phyloP scores from a whole-genome alignment of 164 flowering plant species.

The Warburgia ugandensis region DNA sequence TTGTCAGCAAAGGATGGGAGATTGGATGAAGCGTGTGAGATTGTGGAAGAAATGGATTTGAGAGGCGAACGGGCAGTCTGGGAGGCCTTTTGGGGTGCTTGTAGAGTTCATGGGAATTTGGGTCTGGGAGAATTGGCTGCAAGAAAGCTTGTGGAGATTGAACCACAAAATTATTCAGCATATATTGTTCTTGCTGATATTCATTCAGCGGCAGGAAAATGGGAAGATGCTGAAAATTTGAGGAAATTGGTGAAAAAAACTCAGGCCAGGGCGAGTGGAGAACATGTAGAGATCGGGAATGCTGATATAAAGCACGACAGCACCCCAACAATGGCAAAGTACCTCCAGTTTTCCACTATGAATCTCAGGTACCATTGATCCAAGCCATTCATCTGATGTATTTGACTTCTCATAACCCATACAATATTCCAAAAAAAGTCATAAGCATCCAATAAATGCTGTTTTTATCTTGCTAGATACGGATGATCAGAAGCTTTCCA shows the following conservation, averaged over 20 bases:
- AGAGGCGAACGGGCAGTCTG: conserved; percentile 37
- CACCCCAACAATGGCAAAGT: too few relatives aligned
- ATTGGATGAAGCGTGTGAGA: conserved; percentile 33
- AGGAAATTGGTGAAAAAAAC: conserved; percentile 26
- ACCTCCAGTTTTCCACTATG: too few relatives aligned
- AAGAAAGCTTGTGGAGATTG: conserved; percentile 6
- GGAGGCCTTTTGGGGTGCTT: conserved; percentile 50
- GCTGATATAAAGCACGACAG: too few relatives aligned
- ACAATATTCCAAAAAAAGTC: too few relatives aligned
- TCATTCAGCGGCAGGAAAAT: conserved; percentile 35
- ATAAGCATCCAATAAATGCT: too few relatives aligned
- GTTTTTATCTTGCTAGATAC: too few relatives aligned
- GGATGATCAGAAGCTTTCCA: too few relatives aligned
- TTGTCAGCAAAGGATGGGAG: conserved; percentile 42
- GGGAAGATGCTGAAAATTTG: conserved; percentile 36
- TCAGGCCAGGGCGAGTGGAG: background rate
- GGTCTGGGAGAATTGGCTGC: too few relatives aligned
- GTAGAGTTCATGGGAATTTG: conserved; percentile 38
- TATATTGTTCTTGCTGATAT: conserved; percentile 33
- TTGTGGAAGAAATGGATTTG: conserved; percentile 32
- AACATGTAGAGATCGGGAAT: too few relatives aligned
- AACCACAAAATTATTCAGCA: conserved; percentile 29
- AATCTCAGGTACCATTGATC: too few relatives aligned
- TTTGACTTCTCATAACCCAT: too few relatives aligned
- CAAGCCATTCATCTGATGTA: too few relatives aligned